phyloP scores from a whole-genome alignment of 345 rosid genomes.

The Microthlaspi erraticum region DNA sequence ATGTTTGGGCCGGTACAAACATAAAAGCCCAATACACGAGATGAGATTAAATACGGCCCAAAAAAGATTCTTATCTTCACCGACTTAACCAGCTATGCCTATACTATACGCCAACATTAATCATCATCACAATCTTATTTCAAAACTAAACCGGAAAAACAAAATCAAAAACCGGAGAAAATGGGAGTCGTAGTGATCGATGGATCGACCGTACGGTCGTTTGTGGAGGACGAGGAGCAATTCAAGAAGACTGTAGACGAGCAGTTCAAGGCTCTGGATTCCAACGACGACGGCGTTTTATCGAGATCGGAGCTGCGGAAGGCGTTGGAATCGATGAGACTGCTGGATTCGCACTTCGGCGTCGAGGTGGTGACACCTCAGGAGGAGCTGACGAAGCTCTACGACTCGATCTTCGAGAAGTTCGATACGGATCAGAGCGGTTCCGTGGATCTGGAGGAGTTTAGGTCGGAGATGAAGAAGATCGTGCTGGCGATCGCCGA shows the following conservation, averaged over 20 bases:
- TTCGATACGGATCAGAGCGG: slow-evolving; percentile 68
- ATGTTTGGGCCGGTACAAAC: too few species aligned
- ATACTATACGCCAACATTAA: not conserved
- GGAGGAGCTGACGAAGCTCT: slow-evolving; percentile 58
- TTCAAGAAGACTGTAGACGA: slow-evolving; percentile 61
- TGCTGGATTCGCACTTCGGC: slow-evolving; percentile 68
- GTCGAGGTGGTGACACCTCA: slow-evolving; percentile 58
- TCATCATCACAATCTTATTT: not conserved
- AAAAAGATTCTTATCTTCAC: slow-evolving; percentile 3
- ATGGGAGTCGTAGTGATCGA: slow-evolving; percentile 78
- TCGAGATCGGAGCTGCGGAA: slow-evolving; percentile 66
- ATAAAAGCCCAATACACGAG: not conserved
- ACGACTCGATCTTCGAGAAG: slow-evolving; percentile 71
- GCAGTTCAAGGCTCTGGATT: slow-evolving; percentile 53
- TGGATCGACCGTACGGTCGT: slow-evolving; percentile 69
- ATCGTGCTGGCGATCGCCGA: slow-evolving; percentile 80
- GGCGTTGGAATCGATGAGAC: slow-evolving; percentile 69
- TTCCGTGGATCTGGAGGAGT: slow-evolving; percentile 59
- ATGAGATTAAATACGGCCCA: not conserved
- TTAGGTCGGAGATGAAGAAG: slow-evolving; percentile 66
- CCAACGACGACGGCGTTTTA: slow-evolving; percentile 73
- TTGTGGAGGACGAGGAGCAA: slow-evolving; percentile 57
- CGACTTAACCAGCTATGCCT: slow-evolving; percentile 16
- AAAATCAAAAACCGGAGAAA: not conserved
- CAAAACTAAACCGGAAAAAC: not conserved